phyloP scores from a whole-genome alignment of 140 eudicot genomes.

The Cichorium intybus region DNA sequence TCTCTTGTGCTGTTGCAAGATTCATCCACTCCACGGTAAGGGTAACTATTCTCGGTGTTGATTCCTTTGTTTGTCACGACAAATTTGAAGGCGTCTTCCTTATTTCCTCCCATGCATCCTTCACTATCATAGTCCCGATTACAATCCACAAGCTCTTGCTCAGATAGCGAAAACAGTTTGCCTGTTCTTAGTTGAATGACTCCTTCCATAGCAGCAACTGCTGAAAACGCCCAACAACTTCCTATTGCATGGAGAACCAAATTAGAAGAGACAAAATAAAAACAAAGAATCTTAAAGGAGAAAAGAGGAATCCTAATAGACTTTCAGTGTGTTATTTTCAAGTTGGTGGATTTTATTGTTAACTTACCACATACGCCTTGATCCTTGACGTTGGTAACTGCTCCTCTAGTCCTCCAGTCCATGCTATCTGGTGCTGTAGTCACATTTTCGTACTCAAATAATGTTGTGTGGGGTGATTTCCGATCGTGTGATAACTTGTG shows the following conservation, averaged over 20 bases:
- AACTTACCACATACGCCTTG: constrained; percentile 37
- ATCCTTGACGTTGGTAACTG: constrained; percentile 34
- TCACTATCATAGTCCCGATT: neutral
- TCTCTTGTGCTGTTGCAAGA: constrained; percentile 13
- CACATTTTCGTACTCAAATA: constrained; percentile 29
- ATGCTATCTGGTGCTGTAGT: constrained; percentile 22
- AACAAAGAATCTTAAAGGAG: neutral
- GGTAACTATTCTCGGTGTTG: constrained; percentile 29
- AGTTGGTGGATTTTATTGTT: neutral
- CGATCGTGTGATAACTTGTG: neutral
- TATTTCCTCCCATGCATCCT: constrained; percentile 36
- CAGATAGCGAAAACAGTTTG: constrained; percentile 33
- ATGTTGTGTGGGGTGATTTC: neutral
- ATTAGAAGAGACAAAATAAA: neutral
- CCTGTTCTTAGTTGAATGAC: constrained; percentile 27
- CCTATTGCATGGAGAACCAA: constrained; percentile 5
- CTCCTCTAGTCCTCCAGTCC: constrained; percentile 47
- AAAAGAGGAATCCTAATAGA: neutral
- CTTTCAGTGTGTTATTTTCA: neutral
- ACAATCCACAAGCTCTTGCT: constrained; percentile 45
- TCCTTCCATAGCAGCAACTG: constrained; percentile 37
- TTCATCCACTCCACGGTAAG: constrained; percentile 32
- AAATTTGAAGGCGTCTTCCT: constrained; percentile 25
- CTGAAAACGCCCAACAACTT: constrained; percentile 43
- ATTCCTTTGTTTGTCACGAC: constrained; percentile 32